Percentiles rank a stretch among this genome's conserved stretches.
These are phyloP conservation scores for Nakazawaea sp. DNA, from an alignment of 805 yeast genomes.

Conservation along the genomic window DNA sequence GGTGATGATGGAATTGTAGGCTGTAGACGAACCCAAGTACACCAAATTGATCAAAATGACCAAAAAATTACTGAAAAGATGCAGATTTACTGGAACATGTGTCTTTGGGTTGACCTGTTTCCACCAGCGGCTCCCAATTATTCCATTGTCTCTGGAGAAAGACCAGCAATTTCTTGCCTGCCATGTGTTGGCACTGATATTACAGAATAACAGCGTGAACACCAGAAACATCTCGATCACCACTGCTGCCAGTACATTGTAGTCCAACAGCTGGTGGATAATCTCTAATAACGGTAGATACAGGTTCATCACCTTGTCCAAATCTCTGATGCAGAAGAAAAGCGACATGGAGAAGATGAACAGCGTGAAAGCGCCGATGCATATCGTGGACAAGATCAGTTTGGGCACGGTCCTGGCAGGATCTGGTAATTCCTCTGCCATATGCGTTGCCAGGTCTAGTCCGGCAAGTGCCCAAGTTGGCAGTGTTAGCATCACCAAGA, in stretches of 20 bases:
- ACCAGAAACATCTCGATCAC: conserved; percentile 11
- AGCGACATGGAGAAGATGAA: conserved; percentile 22
- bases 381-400: conserved; percentile 22
- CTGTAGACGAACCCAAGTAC: conserved; percentile 11
- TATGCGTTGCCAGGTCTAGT: conserved; percentile 25
- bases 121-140: conserved; percentile 7
- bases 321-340: conserved; percentile 21
- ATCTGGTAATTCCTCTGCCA: conserved; percentile 23
- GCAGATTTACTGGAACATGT: conserved; percentile 18
- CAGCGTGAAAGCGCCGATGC: conserved; percentile 21
- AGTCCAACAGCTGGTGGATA: conserved; percentile 13
- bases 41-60: conserved; percentile 2
- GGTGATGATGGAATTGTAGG: conserved; percentile 15
- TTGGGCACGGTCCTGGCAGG: conserved; percentile 23
- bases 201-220: conserved; percentile 5
- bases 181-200: conserved; percentile 10
- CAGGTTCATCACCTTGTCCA: conserved; percentile 13
- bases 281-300: conserved; percentile 14
- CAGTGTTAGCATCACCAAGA: conserved; percentile 20
- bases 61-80: conserved; percentile 7
- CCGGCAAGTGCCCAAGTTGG: conserved; percentile 13
- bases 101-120: conserved; percentile 11
- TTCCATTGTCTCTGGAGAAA: conserved; percentile 10
- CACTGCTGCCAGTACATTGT: conserved; percentile 10
- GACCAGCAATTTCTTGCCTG: conserved; percentile 8